Evolutionary conservation across 257 asterid genomes (phyloP).

Genomic region (Solanum pennellii): DNA sequence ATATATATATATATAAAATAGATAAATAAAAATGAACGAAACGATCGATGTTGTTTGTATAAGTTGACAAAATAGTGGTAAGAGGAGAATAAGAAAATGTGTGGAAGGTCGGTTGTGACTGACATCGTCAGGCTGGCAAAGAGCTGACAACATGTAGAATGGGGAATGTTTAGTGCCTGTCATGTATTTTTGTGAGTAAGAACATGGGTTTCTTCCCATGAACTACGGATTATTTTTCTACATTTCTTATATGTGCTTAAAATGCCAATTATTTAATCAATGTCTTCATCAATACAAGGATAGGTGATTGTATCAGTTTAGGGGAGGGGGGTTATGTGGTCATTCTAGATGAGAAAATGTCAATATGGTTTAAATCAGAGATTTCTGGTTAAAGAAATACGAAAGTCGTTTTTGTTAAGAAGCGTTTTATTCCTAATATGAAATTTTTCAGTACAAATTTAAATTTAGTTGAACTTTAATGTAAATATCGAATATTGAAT

Average conservation of each 20-base stretch:
- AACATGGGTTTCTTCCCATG: not conserved
- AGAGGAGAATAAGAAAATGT: not conserved
- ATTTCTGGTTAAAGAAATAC: no score
- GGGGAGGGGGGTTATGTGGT: not conserved
- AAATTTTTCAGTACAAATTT: accelerated
- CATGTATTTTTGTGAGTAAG: not conserved
- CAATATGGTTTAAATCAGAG: no score
- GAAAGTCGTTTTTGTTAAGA: no score
- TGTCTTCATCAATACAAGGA: not conserved
- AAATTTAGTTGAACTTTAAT: not conserved
- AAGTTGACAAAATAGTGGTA: not conserved
- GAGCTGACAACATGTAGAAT: not conserved
- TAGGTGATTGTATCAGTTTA: not conserved
- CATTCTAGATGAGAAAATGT: not conserved
- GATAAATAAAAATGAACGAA: no score
- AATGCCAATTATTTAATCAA: not conserved
- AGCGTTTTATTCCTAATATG: accelerated
- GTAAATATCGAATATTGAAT: not conserved
- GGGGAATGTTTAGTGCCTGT: not conserved
- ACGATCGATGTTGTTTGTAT: no score
- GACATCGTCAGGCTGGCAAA: not conserved
- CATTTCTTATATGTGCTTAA: not conserved
- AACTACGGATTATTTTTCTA: not conserved
- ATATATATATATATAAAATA: no score
- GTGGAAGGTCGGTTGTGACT: not conserved